These are phyloP conservation scores for Fusarium armeniacum DNA, from an alignment of 2,329 filamentous ascomycete genomes.

Conservation along the genomic window DNA sequence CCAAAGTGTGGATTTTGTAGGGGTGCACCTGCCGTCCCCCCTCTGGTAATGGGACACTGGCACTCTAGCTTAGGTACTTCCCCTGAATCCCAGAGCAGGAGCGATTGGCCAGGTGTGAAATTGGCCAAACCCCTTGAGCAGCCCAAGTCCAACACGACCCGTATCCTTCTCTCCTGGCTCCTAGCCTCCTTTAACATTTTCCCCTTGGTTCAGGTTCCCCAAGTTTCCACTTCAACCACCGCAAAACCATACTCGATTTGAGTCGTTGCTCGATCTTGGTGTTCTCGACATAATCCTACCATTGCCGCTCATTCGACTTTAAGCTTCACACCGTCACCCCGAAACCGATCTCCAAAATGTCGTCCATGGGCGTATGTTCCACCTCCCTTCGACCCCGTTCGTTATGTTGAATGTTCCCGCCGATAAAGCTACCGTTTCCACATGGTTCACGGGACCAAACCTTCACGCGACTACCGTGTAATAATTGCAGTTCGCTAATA, in stretches of 20 bases:
- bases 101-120: constrained; percentile 54
- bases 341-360: constrained; percentile 50
- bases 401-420: constrained; percentile 37
- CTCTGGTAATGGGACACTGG: constrained; percentile 30
- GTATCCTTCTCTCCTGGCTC: constrained; percentile 50
- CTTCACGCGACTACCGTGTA: constrained; percentile 35
- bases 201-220: constrained; percentile 50
- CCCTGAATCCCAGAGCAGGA: constrained; percentile 52
- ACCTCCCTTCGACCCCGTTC: constrained; percentile 33
- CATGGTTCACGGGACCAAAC: constrained; percentile 29
- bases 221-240: constrained; percentile 50
- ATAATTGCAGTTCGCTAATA: constrained; percentile 50
- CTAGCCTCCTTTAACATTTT: constrained; percentile 53
- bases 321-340: constrained; percentile 33
- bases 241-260: constrained; percentile 47
- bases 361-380: constrained; percentile 54
- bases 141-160: constrained; percentile 44
- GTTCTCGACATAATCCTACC: constrained; percentile 40
- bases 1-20: constrained; percentile 41
- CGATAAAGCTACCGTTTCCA: constrained; percentile 47
- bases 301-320: constrained; percentile 36
- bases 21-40: constrained; percentile 30
- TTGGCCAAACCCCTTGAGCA: constrained; percentile 51
- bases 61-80: constrained; percentile 41
- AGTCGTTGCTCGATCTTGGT: constrained; percentile 45